Evolutionary conservation across 2,329 filamentous ascomycete genomes (phyloP).

Genomic region (Claviceps sp.): DNA sequence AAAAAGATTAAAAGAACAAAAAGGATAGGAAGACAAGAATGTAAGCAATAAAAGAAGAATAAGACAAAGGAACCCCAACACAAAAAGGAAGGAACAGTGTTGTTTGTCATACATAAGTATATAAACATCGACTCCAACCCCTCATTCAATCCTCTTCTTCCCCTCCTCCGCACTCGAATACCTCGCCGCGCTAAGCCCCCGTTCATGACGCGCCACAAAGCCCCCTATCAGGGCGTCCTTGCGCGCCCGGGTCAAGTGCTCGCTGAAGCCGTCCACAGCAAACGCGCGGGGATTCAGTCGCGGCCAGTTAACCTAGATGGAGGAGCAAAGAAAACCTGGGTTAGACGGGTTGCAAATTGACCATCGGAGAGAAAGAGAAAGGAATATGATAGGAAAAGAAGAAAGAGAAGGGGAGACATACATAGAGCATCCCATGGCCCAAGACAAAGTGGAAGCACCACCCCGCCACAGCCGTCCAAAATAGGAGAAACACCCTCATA

Average conservation of each 20-base stretch:
- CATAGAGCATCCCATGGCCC: conserved; percentile 81
- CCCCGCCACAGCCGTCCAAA: conserved; percentile 57
- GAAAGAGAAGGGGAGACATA: conserved; percentile 36
- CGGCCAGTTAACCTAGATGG: conserved; percentile 81
- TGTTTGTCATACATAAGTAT: background rate
- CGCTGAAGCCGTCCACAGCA: conserved; percentile 77
- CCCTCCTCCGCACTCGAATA: conserved; percentile 86
- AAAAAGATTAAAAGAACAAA: background rate
- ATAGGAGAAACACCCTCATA: conserved; percentile 65
- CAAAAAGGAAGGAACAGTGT: background rate
- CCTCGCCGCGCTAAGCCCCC: conserved; percentile 69
- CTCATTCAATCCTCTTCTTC: conserved; percentile 90
- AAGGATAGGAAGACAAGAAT: background rate
- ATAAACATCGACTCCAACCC: background rate
- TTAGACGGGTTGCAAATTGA: background rate
- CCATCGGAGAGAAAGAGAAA: background rate
- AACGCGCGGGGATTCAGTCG: conserved; percentile 84
- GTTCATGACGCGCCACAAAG: conserved; percentile 56
- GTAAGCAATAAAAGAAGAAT: background rate
- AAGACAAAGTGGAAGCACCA: conserved; percentile 70
- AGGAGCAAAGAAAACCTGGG: background rate
- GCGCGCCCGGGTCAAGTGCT: conserved; percentile 68
- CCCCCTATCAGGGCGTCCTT: conserved; percentile 72
- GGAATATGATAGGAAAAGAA: background rate
- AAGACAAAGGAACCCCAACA: background rate